Evolutionary conservation across 306 rosid species (phyloP).

Genomic region (Ammopiptanthus mongolicus): DNA sequence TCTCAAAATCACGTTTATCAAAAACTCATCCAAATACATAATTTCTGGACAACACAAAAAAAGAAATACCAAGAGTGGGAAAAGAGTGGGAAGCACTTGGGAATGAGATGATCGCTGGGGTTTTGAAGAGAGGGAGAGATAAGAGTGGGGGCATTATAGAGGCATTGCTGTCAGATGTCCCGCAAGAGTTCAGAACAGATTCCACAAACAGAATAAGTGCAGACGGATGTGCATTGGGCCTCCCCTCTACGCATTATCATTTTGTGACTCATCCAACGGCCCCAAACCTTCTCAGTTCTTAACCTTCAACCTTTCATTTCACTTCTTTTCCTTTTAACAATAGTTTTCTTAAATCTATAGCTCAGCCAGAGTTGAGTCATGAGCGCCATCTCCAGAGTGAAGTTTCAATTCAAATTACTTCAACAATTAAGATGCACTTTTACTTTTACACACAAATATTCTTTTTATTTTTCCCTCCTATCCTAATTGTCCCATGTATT

Average conservation of each 20-base stretch:
- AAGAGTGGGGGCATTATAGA: too few species aligned
- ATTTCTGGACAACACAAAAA: too few species aligned
- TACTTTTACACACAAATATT: not conserved
- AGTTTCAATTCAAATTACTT: slow-evolving; percentile 10
- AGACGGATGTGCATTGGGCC: slow-evolving; percentile 26
- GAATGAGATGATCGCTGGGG: too few species aligned
- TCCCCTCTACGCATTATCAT: not conserved
- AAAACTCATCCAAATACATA: too few species aligned
- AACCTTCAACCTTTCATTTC: not conserved
- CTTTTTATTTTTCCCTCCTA: not conserved
- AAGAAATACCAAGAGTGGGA: too few species aligned
- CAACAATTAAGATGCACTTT: not conserved
- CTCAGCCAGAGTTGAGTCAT: not conserved
- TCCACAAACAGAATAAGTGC: slow-evolving; percentile 46
- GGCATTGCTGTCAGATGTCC: slow-evolving; percentile 30
- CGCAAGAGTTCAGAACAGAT: slow-evolving; percentile 47
- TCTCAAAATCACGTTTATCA: too few species aligned
- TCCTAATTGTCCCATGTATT: slow-evolving; percentile 12
- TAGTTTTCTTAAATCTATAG: not conserved
- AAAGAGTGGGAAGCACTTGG: too few species aligned
- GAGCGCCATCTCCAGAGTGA: slow-evolving; percentile 13
- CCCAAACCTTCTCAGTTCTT: not conserved
- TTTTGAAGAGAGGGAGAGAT: too few species aligned
- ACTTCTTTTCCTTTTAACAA: not conserved
- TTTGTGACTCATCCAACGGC: slow-evolving; percentile 19